Evolutionary conservation across 441 rosid species (phyloP).

Genomic region (Metrosideros polymorpha): DNA sequence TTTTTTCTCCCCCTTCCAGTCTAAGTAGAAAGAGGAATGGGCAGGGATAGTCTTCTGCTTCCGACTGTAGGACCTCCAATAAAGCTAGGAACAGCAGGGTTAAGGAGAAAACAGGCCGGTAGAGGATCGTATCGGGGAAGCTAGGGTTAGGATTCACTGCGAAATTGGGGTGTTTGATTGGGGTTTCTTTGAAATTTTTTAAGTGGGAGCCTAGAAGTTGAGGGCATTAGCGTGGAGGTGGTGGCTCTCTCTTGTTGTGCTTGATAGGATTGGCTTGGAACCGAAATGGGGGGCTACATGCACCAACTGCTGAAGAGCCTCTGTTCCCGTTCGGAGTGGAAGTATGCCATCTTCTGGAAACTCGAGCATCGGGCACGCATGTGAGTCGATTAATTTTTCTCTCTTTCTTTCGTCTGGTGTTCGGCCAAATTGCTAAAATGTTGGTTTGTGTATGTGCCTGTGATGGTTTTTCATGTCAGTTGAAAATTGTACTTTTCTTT

Average conservation of each 20-base stretch:
- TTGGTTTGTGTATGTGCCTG: not conserved
- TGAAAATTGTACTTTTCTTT: not conserved
- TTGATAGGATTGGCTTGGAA: not conserved
- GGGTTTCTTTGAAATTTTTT: conserved; percentile 7
- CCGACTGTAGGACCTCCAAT: conserved; percentile 80
- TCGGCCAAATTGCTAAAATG: not conserved
- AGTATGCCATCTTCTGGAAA: conserved; percentile 89
- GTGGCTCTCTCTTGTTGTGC: not conserved
- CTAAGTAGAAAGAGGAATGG: conserved; percentile 67
- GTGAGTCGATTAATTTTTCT: conserved; percentile 25
- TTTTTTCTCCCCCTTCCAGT: not conserved
- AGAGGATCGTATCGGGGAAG: conserved; percentile 98
- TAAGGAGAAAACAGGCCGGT: conserved; percentile 95
- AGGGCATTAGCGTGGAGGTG: not conserved
- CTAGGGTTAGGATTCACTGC: conserved; percentile 27
- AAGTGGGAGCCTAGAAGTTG: conserved; percentile 2
- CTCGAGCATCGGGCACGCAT: conserved; percentile 60
- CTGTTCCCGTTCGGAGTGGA: conserved; percentile 77
- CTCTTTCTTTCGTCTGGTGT: not conserved
- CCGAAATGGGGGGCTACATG: conserved; percentile 41
- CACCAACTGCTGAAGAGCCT: conserved; percentile 55
- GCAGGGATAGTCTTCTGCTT: conserved; percentile 58
- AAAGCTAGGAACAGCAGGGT: conserved; percentile 68
- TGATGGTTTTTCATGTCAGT: not conserved
- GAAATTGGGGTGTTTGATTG: conserved; percentile 16